Percentiles rank a stretch among this genome's conserved stretches.
Evolutionary conservation across 306 rosid species (phyloP).

Genomic region (Lathyrus aphaca): DNA sequence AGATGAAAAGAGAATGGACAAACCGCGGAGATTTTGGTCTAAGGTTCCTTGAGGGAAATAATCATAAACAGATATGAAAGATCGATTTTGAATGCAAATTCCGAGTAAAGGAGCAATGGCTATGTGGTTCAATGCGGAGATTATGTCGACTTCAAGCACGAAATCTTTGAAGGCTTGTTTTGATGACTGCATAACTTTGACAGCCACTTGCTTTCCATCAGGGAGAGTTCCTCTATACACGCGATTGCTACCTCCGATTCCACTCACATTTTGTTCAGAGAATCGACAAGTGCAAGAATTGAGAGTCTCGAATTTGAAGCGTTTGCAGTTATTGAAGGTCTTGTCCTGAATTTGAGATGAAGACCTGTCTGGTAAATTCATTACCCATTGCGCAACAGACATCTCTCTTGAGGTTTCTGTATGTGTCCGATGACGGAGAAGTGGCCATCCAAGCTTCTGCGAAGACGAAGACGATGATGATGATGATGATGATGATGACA

Average conservation of each 20-base stretch:
- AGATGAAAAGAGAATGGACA: constrained; percentile 2
- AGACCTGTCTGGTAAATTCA: constrained; percentile 87
- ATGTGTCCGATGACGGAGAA: constrained; percentile 49
- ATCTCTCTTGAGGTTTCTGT: constrained; percentile 52
- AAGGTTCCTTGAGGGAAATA: constrained; percentile 77
- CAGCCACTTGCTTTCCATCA: constrained; percentile 75
- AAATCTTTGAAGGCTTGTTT: constrained; percentile 63
- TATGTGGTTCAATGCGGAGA: constrained; percentile 61
- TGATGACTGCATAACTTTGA: constrained; percentile 61
- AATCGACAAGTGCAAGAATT: constrained; percentile 68
- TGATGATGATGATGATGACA: constrained; percentile 43
- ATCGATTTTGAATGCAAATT: constrained; percentile 49
- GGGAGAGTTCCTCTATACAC: constrained; percentile 74
- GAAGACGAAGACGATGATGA: constrained; percentile 46
- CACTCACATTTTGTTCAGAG: constrained; percentile 49
- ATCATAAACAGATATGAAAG: constrained; percentile 67
- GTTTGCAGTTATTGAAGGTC: constrained; percentile 56
- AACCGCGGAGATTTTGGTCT: constrained; percentile 66
- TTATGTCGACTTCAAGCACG: constrained; percentile 58
- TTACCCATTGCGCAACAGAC: constrained; percentile 90
- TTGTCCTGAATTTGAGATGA: constrained; percentile 39
- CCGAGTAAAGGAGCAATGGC: constrained; percentile 65
- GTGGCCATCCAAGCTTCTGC: constrained; percentile 81
- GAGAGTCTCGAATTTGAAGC: constrained; percentile 69
- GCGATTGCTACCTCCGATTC: constrained; percentile 76